Evolutionary conservation across 495 filamentous ascomycete genomes (phyloP).

Genomic region (Tuber brumale): DNA sequence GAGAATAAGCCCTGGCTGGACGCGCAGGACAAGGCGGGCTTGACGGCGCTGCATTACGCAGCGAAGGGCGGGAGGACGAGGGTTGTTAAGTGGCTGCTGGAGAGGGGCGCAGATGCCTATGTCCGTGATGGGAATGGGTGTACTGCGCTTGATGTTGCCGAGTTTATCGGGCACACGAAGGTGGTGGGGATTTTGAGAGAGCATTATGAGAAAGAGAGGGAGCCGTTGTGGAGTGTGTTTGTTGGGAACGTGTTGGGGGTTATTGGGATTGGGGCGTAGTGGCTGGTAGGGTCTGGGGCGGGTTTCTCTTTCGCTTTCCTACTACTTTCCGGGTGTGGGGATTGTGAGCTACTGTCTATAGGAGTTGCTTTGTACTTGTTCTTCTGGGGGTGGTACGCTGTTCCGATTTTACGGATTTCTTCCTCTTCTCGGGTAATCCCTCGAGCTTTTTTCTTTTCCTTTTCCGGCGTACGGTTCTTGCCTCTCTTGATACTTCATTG

Average conservation of each 20-base stretch:
- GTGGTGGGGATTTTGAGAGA: background rate
- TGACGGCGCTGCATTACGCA: constrained; percentile 15
- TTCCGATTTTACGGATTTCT: background rate
- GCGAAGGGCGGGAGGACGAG: background rate
- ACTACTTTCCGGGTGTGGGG: background rate
- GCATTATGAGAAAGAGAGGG: background rate
- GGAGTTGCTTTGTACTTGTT: background rate
- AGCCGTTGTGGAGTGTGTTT: background rate
- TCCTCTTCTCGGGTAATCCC: background rate
- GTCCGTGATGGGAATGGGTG: background rate
- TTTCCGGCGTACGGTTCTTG: background rate
- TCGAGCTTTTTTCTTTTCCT: background rate
- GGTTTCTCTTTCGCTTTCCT: background rate
- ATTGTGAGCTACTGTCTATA: background rate
- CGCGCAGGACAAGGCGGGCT: background rate
- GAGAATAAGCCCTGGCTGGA: background rate
- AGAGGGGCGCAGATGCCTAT: background rate
- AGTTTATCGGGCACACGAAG: background rate
- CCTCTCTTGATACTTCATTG: background rate
- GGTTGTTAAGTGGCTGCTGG: constrained; percentile 8
- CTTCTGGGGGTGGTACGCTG: background rate
- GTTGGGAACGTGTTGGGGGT: background rate
- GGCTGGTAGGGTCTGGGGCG: background rate
- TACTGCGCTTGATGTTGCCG: constrained; percentile 3
- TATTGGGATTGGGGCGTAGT: background rate